These are phyloP conservation scores for Rosa hybrid DNA, from an alignment of 331 rosid species.

Conservation along the genomic window DNA sequence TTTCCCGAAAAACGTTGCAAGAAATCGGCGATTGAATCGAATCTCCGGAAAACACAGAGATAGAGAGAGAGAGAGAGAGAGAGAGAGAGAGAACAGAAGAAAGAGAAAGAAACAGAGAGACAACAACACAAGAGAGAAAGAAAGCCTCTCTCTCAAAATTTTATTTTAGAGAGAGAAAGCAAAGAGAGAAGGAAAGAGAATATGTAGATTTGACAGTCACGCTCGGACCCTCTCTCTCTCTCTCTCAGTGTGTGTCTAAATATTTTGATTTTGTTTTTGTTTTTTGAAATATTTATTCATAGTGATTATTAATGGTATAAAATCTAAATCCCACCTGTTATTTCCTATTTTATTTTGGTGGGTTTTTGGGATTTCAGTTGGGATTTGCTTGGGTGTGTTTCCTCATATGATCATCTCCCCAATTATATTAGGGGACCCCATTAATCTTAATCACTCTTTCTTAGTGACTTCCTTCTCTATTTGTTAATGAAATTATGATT, in stretches of 20 bases:
- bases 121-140: constrained; percentile 1
- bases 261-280: constrained; percentile 33
- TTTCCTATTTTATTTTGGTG: constrained; percentile 4
- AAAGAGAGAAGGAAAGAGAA: constrained; percentile 45
- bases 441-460: constrained; percentile 12
- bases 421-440: constrained; percentile 9
- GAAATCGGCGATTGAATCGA: constrained; percentile 73
- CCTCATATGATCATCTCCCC: constrained; percentile 21
- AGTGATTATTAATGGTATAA: constrained; percentile 25
- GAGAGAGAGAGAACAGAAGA: neutral
- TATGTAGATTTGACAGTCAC: constrained; percentile 93
- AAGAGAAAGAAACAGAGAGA: constrained; percentile 4
- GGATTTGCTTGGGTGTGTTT: constrained; percentile 29
- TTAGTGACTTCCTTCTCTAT: constrained; percentile 1
- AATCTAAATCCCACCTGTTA: constrained; percentile 39
- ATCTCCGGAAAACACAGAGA: constrained; percentile 37
- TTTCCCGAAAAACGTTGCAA: constrained; percentile 53
- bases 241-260: constrained; percentile 31
- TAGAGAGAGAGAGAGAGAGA: constrained; percentile 20
- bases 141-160: constrained; percentile 19
- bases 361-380: constrained; percentile 18
- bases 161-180: constrained; percentile 30
- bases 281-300: constrained; percentile 5
- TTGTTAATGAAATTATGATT: neutral
- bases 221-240: constrained; percentile 53